Percentiles rank a stretch among this genome's conserved stretches.
These are phyloP conservation scores for Scorias spongiosa DNA, from an alignment of 2,329 filamentous ascomycete species.

Conservation along the genomic window DNA sequence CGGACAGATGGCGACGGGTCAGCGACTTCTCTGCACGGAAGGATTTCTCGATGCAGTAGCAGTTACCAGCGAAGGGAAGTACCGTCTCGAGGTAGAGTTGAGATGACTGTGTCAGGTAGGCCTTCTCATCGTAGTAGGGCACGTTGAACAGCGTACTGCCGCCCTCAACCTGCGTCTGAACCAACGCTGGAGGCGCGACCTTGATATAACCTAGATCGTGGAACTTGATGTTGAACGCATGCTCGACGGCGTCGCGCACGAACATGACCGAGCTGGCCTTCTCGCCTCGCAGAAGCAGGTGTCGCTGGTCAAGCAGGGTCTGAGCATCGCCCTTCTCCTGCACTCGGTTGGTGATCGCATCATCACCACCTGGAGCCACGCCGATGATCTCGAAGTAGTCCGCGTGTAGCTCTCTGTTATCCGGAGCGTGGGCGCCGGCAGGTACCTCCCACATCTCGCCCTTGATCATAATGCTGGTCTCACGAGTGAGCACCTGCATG, in stretches of 20 bases:
- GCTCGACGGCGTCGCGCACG: conserved; percentile 66
- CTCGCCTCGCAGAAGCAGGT: conserved; percentile 74
- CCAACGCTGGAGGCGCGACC: conserved; percentile 77
- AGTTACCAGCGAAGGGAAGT: conserved; percentile 76
- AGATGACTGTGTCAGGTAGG: conserved; percentile 91
- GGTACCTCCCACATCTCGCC: conserved; percentile 77
- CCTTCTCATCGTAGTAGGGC: conserved; percentile 75
- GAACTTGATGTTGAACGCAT: conserved; percentile 66
- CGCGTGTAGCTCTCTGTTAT: conserved; percentile 75
- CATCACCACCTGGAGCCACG: conserved; percentile 69
- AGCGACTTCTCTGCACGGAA: conserved; percentile 96
- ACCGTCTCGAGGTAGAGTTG: conserved; percentile 96
- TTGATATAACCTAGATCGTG: conserved; percentile 64
- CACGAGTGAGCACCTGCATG: conserved; percentile 67
- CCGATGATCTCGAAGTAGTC: conserved; percentile 73
- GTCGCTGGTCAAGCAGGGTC: conserved; percentile 64
- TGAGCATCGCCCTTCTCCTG: conserved; percentile 54
- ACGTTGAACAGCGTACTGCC: conserved; percentile 83
- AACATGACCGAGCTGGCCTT: conserved; percentile 74
- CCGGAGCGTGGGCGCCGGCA: conserved; percentile 60
- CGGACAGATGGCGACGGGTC: conserved; percentile 82
- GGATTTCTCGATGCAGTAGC: conserved; percentile 96
- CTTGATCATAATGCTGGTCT: conserved; percentile 71
- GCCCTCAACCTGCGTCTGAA: conserved; percentile 90
- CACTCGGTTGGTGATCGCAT: conserved; percentile 77